phyloP scores from a whole-genome alignment of 2,329 filamentous ascomycete species.

The Colletotrichum tabaci region DNA sequence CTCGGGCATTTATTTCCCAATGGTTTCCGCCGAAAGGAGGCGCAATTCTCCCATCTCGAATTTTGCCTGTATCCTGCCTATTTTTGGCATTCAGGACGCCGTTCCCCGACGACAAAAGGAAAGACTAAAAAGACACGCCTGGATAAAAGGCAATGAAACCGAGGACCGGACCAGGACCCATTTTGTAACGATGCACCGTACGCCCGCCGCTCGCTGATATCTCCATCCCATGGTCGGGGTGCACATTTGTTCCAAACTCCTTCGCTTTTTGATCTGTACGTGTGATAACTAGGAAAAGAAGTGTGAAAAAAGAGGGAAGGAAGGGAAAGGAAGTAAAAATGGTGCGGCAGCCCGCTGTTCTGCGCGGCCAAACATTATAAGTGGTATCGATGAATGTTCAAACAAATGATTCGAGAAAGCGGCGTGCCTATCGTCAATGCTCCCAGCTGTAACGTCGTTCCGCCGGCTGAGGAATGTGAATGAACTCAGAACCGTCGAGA shows the following conservation, averaged over 20 bases:
- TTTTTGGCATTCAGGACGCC: not conserved
- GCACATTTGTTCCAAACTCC: conserved; percentile 24
- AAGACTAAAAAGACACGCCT: not conserved
- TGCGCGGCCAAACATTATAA: conserved; percentile 23
- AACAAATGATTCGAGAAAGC: not conserved
- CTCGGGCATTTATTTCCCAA: not conserved
- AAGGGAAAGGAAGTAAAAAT: conserved; percentile 26
- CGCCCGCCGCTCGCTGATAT: conserved; percentile 10
- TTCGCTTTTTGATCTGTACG: conserved; percentile 8
- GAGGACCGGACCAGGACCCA: not conserved
- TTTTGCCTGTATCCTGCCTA: not conserved
- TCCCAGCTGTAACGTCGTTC: conserved; percentile 69
- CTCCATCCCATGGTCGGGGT: not conserved
- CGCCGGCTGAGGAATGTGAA: conserved; percentile 67
- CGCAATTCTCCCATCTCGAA: not conserved
- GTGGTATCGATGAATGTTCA: conserved; percentile 14
- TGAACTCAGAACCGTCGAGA: conserved; percentile 62
- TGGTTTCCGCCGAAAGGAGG: too few relatives aligned
- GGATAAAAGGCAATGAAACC: not conserved
- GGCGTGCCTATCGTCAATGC: conserved; percentile 48
- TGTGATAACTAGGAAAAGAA: conserved; percentile 3
- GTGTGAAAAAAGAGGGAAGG: conserved; percentile 7
- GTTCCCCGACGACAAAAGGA: not conserved
- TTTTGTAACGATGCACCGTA: conserved; percentile 6
- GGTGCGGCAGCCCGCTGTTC: conserved; percentile 12